Evolutionary conservation across 1,284 basidiomycete genomes (phyloP).

Genomic region (Fistulina hepatica): DNA sequence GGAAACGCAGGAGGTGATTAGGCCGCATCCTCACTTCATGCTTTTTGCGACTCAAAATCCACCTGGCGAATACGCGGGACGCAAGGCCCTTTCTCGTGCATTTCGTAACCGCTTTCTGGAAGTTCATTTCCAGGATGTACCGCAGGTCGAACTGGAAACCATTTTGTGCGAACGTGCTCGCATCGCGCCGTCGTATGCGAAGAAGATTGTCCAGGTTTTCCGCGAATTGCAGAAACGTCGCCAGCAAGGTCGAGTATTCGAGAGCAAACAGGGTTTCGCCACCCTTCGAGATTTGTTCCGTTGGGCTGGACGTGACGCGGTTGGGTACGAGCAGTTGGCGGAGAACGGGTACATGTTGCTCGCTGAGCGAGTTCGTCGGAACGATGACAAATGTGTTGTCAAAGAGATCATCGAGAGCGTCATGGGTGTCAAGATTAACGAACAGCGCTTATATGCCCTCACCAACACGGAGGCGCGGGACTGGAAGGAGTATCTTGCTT

Average conservation of each 20-base stretch:
- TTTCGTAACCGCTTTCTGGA: conserved; percentile 99
- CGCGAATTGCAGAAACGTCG: conserved; percentile 88
- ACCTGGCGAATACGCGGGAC: conserved; percentile 92
- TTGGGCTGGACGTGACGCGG: conserved; percentile 87
- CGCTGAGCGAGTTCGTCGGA: conserved; percentile 79
- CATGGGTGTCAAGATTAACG: conserved; percentile 84
- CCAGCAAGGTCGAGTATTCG: conserved; percentile 87
- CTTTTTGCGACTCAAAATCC: conserved; percentile 99
- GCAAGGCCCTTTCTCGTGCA: conserved; percentile 91
- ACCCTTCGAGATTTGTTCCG: conserved; percentile 96
- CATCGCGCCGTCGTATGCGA: conserved; percentile 89
- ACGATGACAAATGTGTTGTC: conserved; percentile 82
- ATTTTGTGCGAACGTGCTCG: conserved; percentile 84
- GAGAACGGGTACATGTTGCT: conserved; percentile 98
- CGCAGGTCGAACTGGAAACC: conserved; percentile 85
- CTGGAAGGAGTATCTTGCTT: conserved; percentile 40
- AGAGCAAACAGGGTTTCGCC: conserved; percentile 95
- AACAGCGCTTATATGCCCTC: conserved; percentile 57
- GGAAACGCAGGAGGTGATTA: conserved; percentile 92
- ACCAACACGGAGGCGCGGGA: conserved; percentile 33
- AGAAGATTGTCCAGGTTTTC: conserved; percentile 88
- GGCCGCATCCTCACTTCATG: conserved; percentile 94
- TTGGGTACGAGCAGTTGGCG: conserved; percentile 87
- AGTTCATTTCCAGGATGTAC: conserved; percentile 96
- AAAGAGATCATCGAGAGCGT: conserved; percentile 87